phyloP scores from a whole-genome alignment of 1,139 yeast species.

The Eremothecium sinecaudum region DNA sequence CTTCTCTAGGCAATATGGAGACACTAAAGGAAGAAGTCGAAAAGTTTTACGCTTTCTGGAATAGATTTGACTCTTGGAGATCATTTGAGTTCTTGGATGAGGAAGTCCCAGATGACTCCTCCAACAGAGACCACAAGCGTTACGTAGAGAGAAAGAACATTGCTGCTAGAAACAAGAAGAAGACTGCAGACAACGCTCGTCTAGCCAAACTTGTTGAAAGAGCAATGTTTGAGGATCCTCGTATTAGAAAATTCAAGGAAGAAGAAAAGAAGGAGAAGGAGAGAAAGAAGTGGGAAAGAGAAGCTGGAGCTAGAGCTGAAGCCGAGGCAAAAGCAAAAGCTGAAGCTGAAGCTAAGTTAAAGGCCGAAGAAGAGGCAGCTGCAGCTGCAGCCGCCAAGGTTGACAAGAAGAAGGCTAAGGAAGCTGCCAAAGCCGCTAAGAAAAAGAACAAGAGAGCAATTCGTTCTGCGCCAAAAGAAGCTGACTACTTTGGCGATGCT shows the following conservation, averaged over 20 bases:
- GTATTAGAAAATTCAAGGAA: conserved; percentile 87
- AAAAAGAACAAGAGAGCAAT: conserved; percentile 95
- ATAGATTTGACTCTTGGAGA: conserved; percentile 97
- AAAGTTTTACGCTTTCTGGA: conserved; percentile 82
- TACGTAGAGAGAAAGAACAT: conserved; percentile 95
- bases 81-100: conserved; percentile 96
- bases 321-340: conserved; percentile 83
- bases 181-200: conserved; percentile 94
- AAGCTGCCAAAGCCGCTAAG: conserved; percentile 93
- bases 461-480: conserved; percentile 76
- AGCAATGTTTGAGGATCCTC: conserved; percentile 85
- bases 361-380: conserved; percentile 66
- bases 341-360: conserved; percentile 74
- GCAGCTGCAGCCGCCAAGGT: conserved; percentile 52
- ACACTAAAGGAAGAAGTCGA: conserved; percentile 79
- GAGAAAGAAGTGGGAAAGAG: conserved; percentile 93
- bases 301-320: conserved; percentile 93
- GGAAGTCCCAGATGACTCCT: conserved; percentile 98
- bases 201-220: conserved; percentile 79
- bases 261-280: conserved; percentile 93
- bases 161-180: conserved; percentile 93
- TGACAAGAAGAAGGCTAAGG: conserved; percentile 80
- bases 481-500: conserved; percentile 74
- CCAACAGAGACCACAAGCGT: conserved; percentile 98
- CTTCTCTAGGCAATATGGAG: conserved; percentile 60